These are phyloP conservation scores for Trichoderma brevicompactum DNA, from an alignment of 2,329 filamentous ascomycete genomes.

Conservation along the genomic window DNA sequence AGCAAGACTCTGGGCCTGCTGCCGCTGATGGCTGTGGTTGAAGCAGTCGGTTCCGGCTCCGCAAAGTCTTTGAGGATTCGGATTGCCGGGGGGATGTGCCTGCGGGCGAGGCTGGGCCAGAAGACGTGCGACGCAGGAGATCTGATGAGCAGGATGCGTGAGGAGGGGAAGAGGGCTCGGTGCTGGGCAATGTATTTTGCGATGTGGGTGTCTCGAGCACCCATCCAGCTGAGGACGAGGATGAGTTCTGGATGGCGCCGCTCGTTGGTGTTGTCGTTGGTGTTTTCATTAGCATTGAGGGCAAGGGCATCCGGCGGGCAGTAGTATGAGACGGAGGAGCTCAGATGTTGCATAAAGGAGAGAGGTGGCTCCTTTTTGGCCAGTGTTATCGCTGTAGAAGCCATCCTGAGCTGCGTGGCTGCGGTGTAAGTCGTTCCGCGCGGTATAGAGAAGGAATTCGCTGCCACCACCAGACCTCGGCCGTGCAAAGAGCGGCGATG, in stretches of 20 bases:
- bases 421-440: not conserved
- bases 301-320: slow-evolving; percentile 34
- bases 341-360: slow-evolving; percentile 46
- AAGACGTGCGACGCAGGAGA: slow-evolving; percentile 46
- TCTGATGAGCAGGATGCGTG: slow-evolving; percentile 53
- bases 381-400: slow-evolving; percentile 32
- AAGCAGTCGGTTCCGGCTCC: slow-evolving; percentile 29
- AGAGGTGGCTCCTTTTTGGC: slow-evolving; percentile 34
- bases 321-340: slow-evolving; percentile 45
- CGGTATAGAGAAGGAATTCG: not conserved
- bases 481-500: not conserved
- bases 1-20: slow-evolving; percentile 46
- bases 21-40: not conserved
- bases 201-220: slow-evolving; percentile 54
- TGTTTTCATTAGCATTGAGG: not conserved
- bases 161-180: slow-evolving; percentile 49
- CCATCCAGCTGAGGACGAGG: slow-evolving; percentile 56
- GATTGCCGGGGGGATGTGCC: slow-evolving; percentile 47
- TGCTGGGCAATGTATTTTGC: slow-evolving; percentile 56
- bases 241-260: slow-evolving; percentile 50
- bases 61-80: slow-evolving; percentile 44
- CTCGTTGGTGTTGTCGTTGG: not conserved
- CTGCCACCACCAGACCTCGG: not conserved
- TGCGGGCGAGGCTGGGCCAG: slow-evolving; percentile 39
- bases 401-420: slow-evolving; percentile 35